A percentile compares a stretch with the other conserved stretches of the same genome.
phyloP scores from a whole-genome alignment of 2,329 filamentous ascomycete genomes.

The Mycocentrospora acerina region DNA sequence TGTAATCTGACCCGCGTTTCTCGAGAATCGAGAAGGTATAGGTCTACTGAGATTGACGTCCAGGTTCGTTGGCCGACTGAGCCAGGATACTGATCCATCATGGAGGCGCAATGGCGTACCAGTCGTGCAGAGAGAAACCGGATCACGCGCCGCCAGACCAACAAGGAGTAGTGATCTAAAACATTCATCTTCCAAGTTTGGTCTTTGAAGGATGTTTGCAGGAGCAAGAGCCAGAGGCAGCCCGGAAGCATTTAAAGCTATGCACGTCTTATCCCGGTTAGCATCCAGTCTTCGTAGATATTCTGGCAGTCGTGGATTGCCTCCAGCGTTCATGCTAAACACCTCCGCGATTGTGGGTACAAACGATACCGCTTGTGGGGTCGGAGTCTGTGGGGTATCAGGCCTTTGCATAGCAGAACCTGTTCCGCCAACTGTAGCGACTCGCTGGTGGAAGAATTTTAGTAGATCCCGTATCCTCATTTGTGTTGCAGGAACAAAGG shows the following conservation, averaged over 20 bases:
- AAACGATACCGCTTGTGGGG: constrained; percentile 9
- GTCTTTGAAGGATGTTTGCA: constrained; percentile 27
- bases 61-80: constrained; percentile 29
- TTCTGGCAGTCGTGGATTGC: constrained; percentile 44
- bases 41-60: constrained; percentile 17
- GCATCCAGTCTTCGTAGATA: constrained; percentile 44
- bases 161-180: constrained; percentile 45
- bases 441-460: constrained; percentile 17
- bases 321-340: constrained; percentile 46
- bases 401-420: constrained; percentile 14
- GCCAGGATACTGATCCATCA: constrained; percentile 37
- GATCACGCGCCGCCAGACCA: constrained; percentile 45
- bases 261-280: constrained; percentile 47
- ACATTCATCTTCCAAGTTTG: constrained; percentile 43
- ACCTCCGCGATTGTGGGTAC: constrained; percentile 36
- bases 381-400: constrained; percentile 13
- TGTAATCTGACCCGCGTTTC: constrained; percentile 15
- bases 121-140: constrained; percentile 43
- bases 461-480: constrained; percentile 23
- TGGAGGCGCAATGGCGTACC: constrained; percentile 35
- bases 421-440: constrained; percentile 5
- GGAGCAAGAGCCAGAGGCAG: constrained; percentile 42
- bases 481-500: constrained; percentile 11
- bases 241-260: constrained; percentile 45
- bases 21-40: constrained; percentile 14